These are phyloP conservation scores for Puccinia hordei DNA, from an alignment of 1,284 basidiomycete species.

Conservation along the genomic window DNA sequence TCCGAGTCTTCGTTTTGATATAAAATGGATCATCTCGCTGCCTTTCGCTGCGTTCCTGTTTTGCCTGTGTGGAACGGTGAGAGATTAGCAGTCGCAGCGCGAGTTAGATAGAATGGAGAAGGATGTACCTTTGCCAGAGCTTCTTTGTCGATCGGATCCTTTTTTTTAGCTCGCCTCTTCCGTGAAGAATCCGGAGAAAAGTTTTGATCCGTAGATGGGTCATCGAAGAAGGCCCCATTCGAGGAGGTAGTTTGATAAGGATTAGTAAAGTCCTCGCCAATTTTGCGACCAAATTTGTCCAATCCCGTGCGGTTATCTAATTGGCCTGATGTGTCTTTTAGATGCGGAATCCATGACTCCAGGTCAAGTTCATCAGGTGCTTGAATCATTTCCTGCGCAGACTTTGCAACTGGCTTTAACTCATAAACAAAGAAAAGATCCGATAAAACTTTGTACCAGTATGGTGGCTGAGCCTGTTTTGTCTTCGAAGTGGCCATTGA, in stretches of 20 bases:
- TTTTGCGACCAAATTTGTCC: conserved; percentile 57
- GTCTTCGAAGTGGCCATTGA: conserved; percentile 23
- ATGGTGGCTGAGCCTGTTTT: conserved; percentile 64
- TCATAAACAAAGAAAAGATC: conserved; percentile 79
- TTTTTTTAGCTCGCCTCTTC: conserved; percentile 18
- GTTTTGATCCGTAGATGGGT: not conserved
- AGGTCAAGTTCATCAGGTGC: conserved; percentile 82
- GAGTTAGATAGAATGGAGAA: not conserved
- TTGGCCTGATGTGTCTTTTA: conserved; percentile 55
- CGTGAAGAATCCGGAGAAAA: not conserved
- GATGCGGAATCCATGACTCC: conserved; percentile 74
- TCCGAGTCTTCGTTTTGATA: conserved; percentile 67
- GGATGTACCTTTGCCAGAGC: conserved; percentile 21
- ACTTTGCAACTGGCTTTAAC: conserved; percentile 77
- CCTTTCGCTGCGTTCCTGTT: conserved; percentile 72
- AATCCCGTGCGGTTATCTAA: conserved; percentile 55
- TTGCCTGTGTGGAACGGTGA: conserved; percentile 64
- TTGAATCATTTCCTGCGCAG: conserved; percentile 77
- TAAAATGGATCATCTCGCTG: conserved; percentile 84
- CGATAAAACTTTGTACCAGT: conserved; percentile 81
- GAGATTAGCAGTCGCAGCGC: not conserved
- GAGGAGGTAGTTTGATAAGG: not conserved
- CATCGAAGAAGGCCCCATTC: conserved; percentile 5
- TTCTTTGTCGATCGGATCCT: conserved; percentile 22
- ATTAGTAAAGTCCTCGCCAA: conserved; percentile 56